phyloP scores from a whole-genome alignment of 192 early-diverging fungal species.

The Thoreauomyces humboldtii region DNA sequence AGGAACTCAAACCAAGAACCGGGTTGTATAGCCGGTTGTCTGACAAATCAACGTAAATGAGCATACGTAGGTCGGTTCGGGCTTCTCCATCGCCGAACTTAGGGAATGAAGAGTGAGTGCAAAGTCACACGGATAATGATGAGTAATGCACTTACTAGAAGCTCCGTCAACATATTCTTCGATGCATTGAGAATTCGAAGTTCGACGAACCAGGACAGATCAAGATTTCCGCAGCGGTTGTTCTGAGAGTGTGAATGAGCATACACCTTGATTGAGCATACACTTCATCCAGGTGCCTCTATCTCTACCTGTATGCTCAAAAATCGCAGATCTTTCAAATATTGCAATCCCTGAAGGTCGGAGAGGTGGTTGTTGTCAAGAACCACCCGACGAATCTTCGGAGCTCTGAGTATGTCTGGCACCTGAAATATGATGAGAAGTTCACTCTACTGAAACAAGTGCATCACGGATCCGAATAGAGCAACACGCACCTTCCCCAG shows the following conservation, averaged over 20 bases:
- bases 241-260: conserved; percentile 12
- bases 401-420: conserved; percentile 13
- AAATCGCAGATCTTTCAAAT: conserved; percentile 20
- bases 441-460: neutral
- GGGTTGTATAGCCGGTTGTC: conserved; percentile 17
- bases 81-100: neutral
- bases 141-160: neutral
- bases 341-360: conserved; percentile 13
- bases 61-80: neutral
- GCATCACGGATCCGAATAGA: neutral
- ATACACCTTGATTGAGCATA: neutral
- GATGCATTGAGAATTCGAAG: conserved; percentile 20
- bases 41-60: conserved; percentile 30
- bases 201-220: conserved; percentile 11
- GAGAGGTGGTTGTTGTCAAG: conserved; percentile 25
- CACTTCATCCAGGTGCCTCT: neutral
- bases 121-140: no score
- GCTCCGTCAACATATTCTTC: conserved; percentile 13
- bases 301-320: conserved; percentile 25
- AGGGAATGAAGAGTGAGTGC: neutral
- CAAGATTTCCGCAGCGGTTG: conserved; percentile 15
- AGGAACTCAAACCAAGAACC: neutral
- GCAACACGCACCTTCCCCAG: neutral
- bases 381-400: conserved; percentile 19
- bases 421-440: conserved; percentile 11